These are phyloP conservation scores for Apocynum venetum DNA, from an alignment of 257 asterid genomes.

Conservation along the genomic window DNA sequence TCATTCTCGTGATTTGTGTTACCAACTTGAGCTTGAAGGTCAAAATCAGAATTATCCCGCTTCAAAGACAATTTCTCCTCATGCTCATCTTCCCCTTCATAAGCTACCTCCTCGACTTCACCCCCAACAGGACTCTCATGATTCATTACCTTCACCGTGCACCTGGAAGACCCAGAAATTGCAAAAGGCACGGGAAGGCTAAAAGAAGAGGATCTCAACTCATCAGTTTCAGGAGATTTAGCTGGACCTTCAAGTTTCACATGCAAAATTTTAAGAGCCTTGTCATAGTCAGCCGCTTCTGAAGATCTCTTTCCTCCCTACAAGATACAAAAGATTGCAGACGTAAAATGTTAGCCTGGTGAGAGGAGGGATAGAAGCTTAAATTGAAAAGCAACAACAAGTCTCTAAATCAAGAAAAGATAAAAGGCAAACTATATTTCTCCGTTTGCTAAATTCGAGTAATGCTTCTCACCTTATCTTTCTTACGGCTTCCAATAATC, in stretches of 20 bases:
- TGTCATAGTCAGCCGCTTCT: constrained; percentile 15
- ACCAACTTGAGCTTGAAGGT: constrained; percentile 30
- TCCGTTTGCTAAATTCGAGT: neutral
- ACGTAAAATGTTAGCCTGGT: neutral
- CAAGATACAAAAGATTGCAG: constrained; percentile 10
- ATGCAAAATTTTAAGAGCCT: constrained; percentile 25
- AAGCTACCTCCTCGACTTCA: constrained; percentile 41
- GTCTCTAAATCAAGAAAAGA: neutral
- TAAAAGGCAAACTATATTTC: neutral
- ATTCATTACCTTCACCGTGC: constrained; percentile 47
- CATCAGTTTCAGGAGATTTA: constrained; percentile 31
- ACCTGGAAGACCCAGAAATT: constrained; percentile 30
- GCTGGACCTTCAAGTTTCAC: constrained; percentile 35
- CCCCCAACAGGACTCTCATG: constrained; percentile 49
- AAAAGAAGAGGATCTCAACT: constrained; percentile 40
- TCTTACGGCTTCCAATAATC: constrained; percentile 39
- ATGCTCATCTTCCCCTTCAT: constrained; percentile 59
- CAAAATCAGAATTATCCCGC: constrained; percentile 42
- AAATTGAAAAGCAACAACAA: neutral
- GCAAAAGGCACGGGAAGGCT: constrained; percentile 43
- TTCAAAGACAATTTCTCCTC: constrained; percentile 38
- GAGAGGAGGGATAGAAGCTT: neutral
- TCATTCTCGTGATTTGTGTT: constrained; percentile 28
- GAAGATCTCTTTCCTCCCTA: constrained; percentile 33
- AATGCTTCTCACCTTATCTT: constrained; percentile 36